Conservation (phyloP, 331 rosid species). For the Cydonia oblonga region DNA sequence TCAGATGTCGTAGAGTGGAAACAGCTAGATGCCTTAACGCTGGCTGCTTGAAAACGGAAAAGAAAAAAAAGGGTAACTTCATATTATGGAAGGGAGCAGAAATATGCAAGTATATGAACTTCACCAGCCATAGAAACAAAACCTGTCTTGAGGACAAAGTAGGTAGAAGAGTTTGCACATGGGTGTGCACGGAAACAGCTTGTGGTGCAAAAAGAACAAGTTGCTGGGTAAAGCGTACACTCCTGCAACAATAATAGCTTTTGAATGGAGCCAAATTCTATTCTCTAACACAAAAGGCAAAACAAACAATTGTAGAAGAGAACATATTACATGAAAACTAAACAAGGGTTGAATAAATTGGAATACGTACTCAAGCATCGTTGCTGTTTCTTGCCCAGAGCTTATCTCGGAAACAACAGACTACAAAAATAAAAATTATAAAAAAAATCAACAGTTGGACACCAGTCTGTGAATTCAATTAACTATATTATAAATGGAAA, state of each 20-base stretch:
- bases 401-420: constrained; percentile 90
- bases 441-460: background rate
- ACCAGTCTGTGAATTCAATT: background rate
- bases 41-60: constrained; percentile 46
- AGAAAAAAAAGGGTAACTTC: background rate
- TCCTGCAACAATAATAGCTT: constrained; percentile 40
- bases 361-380: constrained; percentile 72
- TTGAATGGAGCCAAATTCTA: background rate
- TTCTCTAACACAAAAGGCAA: background rate
- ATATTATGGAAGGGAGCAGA: constrained; percentile 3
- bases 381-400: constrained; percentile 85
- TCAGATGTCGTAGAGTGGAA: constrained; percentile 84
- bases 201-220: constrained; percentile 96
- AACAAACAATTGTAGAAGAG: constrained; percentile 9
- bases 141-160: constrained; percentile 91
- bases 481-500: background rate
- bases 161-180: constrained; percentile 77
- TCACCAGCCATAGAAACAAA: constrained; percentile 1
- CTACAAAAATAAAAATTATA: constrained; percentile 32
- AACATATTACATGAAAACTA: background rate
- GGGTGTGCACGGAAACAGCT: constrained; percentile 94
- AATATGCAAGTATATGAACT: background rate
- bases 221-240: constrained; percentile 92
- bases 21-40: constrained; percentile 88
- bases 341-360: background rate